Percentiles rank a stretch among this genome's conserved stretches.
phyloP scores from a whole-genome alignment of 2,329 filamentous ascomycete genomes.

The Orbilia blumenaviensis region DNA sequence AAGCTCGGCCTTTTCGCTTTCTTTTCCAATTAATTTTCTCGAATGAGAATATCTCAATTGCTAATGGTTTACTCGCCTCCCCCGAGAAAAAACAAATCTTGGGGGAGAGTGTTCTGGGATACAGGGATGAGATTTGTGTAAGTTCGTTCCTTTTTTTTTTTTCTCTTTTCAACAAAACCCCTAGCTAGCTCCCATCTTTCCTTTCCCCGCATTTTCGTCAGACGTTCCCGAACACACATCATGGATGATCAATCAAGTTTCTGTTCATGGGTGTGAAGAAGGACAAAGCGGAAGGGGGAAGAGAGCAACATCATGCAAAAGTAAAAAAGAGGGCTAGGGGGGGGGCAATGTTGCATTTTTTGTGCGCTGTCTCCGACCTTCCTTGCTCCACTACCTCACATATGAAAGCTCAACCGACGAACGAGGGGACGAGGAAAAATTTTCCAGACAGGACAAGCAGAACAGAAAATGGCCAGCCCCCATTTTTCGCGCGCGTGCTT shows the following conservation, averaged over 20 bases:
- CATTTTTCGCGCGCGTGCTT: constrained; percentile 9
- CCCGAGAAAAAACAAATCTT: constrained; percentile 13
- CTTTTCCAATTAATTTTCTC: background rate
- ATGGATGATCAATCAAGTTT: constrained; percentile 15
- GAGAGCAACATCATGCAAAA: background rate
- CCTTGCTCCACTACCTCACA: constrained; percentile 14
- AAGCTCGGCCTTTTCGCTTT: no score
- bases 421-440: constrained; percentile 8
- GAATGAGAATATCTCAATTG: constrained; percentile 17
- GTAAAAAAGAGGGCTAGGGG: background rate
- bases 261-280: constrained; percentile 4
- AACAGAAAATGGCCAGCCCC: background rate
- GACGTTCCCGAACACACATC: constrained; percentile 52
- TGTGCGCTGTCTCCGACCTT: constrained; percentile 15
- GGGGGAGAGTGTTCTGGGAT: background rate
- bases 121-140: constrained; percentile 55
- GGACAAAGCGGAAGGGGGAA: background rate
- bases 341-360: constrained; percentile 53
- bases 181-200: background rate
- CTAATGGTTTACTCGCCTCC: constrained; percentile 13
- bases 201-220: constrained; percentile 54
- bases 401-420: constrained; percentile 2
- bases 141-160: constrained; percentile 16
- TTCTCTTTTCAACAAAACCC: no score
- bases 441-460: constrained; percentile 15